These are phyloP conservation scores for Mycocentrospora acerina DNA, from an alignment of 2,329 filamentous ascomycete genomes.

Conservation along the genomic window DNA sequence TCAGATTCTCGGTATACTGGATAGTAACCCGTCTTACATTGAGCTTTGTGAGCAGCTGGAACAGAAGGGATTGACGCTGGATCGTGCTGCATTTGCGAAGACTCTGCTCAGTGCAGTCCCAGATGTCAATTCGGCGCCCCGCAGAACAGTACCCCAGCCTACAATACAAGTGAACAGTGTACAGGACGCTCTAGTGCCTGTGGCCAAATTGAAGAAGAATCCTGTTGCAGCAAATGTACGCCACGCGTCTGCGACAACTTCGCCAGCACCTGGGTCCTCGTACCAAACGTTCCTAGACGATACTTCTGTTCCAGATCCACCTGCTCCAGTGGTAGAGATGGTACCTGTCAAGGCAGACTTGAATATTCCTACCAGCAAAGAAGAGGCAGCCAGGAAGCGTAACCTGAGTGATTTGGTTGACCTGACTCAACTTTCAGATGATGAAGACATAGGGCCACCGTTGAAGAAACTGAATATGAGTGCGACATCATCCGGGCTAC, in stretches of 20 bases:
- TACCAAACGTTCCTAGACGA: conserved; percentile 18
- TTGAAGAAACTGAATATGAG: conserved; percentile 32
- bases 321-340: conserved; percentile 36
- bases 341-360: conserved; percentile 27
- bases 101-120: conserved; percentile 51
- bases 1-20: conserved; percentile 50
- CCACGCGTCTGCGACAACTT: conserved; percentile 15
- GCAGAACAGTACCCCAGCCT: conserved; percentile 16
- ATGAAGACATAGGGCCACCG: conserved; percentile 41
- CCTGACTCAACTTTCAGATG: conserved; percentile 51
- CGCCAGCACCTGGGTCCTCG: conserved; percentile 10
- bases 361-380: conserved; percentile 50
- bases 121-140: conserved; percentile 39
- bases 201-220: conserved; percentile 8
- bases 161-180: conserved; percentile 6
- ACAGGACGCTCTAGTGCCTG: conserved; percentile 7
- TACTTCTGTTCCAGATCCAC: conserved; percentile 15
- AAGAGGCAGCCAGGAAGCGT: conserved; percentile 58
- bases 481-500: conserved; percentile 12
- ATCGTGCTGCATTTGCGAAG: conserved; percentile 56
- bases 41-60: conserved; percentile 58
- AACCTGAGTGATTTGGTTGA: conserved; percentile 58
- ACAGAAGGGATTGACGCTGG: conserved; percentile 49
- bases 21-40: conserved; percentile 58
- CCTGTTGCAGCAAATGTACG: conserved; percentile 18